Conservation (phyloP, 306 rosid genomes). For the Comarum palustre region DNA sequence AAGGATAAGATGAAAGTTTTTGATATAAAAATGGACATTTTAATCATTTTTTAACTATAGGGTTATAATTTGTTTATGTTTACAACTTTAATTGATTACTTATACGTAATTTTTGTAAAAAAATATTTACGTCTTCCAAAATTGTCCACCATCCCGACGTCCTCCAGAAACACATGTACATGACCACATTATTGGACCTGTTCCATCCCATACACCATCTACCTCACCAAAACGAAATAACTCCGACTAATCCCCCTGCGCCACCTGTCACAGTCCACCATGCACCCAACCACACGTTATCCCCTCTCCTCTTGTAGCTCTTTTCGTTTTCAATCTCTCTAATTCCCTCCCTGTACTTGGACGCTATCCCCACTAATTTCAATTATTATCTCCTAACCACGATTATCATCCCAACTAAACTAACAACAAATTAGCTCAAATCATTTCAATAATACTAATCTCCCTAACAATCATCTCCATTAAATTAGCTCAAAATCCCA, state of each 20-base stretch:
- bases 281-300: constrained; percentile 6
- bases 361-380: constrained; percentile 19
- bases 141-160: not conserved
- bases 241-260: not conserved
- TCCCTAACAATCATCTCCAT: no score
- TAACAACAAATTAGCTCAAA: not conserved
- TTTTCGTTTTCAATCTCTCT: constrained; percentile 6
- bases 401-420: not conserved
- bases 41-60: no score
- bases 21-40: no score
- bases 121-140: no score
- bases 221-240: not conserved
- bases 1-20: no score
- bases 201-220: not conserved
- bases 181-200: not conserved
- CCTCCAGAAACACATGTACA: not conserved
- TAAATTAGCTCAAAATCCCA: no score
- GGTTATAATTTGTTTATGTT: no score
- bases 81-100: no score
- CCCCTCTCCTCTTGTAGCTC: not conserved
- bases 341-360: constrained; percentile 17
- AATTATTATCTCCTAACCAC: constrained; percentile 24
- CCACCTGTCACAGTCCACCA: not conserved
- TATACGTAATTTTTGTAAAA: no score
- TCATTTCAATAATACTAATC: not conserved